These are phyloP conservation scores for Zymoseptoria brevis DNA, from an alignment of 2,329 filamentous ascomycete genomes.

Conservation along the genomic window DNA sequence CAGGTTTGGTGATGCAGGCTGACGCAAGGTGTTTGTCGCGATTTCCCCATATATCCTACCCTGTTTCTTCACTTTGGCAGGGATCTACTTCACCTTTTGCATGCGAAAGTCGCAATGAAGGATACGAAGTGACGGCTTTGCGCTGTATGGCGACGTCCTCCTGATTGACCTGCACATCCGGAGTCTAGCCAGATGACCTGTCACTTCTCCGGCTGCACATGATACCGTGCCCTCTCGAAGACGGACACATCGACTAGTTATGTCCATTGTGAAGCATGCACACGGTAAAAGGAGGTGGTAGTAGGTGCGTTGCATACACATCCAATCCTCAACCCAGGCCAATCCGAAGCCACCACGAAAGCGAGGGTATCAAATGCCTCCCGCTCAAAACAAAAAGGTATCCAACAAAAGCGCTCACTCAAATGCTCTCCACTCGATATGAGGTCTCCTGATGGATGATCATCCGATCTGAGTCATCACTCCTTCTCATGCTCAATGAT, in stretches of 20 bases:
- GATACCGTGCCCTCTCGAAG: too few species aligned
- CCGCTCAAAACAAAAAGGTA: not conserved
- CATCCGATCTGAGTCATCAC: conserved; percentile 15
- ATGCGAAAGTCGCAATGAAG: too few species aligned
- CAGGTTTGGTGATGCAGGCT: not conserved
- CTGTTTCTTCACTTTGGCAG: not conserved
- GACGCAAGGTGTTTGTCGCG: not conserved
- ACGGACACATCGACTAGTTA: too few species aligned
- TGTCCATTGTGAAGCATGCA: too few species aligned
- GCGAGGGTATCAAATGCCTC: not conserved
- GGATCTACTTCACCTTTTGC: not conserved
- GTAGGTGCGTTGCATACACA: too few species aligned
- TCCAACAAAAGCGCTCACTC: not conserved
- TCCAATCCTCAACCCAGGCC: too few species aligned
- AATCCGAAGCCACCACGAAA: not conserved
- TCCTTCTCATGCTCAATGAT: conserved; percentile 3
- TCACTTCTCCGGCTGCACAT: too few species aligned
- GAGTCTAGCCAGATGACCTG: too few species aligned
- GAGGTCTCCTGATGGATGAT: conserved; percentile 15
- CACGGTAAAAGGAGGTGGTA: too few species aligned
- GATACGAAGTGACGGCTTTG: too few species aligned
- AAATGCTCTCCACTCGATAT: conserved; percentile 13
- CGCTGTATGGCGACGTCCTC: too few species aligned
- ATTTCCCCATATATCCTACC: not conserved
- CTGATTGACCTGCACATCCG: too few species aligned